phyloP scores from a whole-genome alignment of 352 stramenopile genomes.

The Lagenidium giganteum region DNA sequence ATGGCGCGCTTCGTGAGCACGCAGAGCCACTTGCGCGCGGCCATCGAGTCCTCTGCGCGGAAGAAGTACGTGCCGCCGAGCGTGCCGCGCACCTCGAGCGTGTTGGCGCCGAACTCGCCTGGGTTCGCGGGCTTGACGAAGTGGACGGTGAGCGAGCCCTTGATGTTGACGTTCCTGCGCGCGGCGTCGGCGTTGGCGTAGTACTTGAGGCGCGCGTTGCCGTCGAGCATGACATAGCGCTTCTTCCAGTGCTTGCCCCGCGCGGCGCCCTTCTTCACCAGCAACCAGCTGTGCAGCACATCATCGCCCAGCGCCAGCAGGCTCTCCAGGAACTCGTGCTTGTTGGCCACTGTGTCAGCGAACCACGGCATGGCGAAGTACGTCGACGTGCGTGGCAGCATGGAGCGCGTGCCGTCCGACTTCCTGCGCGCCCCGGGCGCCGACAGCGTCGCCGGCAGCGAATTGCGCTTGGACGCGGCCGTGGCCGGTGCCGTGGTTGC shows the following conservation, averaged over 20 bases:
- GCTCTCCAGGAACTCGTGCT: constrained; percentile 68
- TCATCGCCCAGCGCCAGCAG: constrained; percentile 66
- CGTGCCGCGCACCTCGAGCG: constrained; percentile 68
- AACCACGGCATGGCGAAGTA: constrained; percentile 82
- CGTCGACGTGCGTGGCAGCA: constrained; percentile 52
- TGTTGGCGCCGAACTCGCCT: constrained; percentile 70
- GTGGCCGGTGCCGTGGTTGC: too few relatives aligned
- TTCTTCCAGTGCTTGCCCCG: constrained; percentile 84
- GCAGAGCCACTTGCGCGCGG: constrained; percentile 72
- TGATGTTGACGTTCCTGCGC: constrained; percentile 71
- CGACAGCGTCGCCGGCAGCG: too few relatives aligned
- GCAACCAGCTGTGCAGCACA: constrained; percentile 63
- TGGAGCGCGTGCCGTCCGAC: too few relatives aligned
- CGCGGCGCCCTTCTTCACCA: constrained; percentile 72
- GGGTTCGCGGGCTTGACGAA: constrained; percentile 67
- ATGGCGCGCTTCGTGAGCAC: constrained; percentile 81
- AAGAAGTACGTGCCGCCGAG: constrained; percentile 82
- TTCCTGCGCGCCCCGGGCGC: too few relatives aligned
- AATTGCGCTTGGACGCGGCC: too few relatives aligned
- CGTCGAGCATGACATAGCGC: constrained; percentile 70
- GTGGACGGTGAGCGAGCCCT: constrained; percentile 69
- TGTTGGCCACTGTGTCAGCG: constrained; percentile 67
- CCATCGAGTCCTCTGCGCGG: constrained; percentile 70
- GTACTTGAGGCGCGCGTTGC: constrained; percentile 72
- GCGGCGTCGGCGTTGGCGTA: constrained; percentile 73